These are phyloP conservation scores for Globisporangium orthogonon DNA, from an alignment of 352 stramenopile genomes.

Conservation along the genomic window DNA sequence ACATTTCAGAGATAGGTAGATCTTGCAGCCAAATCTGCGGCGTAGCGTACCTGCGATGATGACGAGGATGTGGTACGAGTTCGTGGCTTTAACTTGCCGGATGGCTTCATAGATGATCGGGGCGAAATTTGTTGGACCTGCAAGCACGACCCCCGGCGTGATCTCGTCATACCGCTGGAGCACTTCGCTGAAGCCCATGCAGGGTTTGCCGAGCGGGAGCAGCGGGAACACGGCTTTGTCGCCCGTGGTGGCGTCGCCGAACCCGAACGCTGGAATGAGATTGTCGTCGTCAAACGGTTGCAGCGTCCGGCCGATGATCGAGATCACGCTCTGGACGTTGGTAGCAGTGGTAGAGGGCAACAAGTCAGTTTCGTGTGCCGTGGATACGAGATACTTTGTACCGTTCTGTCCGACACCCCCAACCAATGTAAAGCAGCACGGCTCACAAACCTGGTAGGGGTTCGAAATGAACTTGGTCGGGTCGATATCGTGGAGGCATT, in stretches of 20 bases:
- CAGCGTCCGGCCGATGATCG: conserved; percentile 59
- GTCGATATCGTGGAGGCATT: conserved; percentile 73
- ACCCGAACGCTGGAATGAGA: conserved; percentile 68
- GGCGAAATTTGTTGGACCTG: conserved; percentile 73
- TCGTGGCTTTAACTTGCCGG: conserved; percentile 32
- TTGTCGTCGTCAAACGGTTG: conserved; percentile 66
- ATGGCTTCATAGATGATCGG: conserved; percentile 75
- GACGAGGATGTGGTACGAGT: conserved; percentile 64
- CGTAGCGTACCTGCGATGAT: conserved; percentile 45
- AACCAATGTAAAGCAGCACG: neutral
- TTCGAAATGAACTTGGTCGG: conserved; percentile 32
- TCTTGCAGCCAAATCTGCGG: neutral
- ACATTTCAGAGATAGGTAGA: neutral
- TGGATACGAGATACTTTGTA: neutral
- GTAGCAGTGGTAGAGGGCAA: no score
- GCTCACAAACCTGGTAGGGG: conserved; percentile 45
- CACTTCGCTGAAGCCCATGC: conserved; percentile 48
- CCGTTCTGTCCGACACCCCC: neutral
- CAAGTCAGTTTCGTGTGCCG: neutral
- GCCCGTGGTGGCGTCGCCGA: conserved; percentile 52
- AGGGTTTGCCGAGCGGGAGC: conserved; percentile 25
- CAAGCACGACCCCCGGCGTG: conserved; percentile 36
- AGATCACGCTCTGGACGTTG: conserved; percentile 41
- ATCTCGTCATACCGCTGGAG: conserved; percentile 46
- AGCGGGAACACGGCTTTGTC: conserved; percentile 57